Percentiles rank a stretch among this genome's conserved stretches.
Conservation (phyloP, 2,329 filamentous ascomycete genomes). For the Rugonectria rugulosa region DNA sequence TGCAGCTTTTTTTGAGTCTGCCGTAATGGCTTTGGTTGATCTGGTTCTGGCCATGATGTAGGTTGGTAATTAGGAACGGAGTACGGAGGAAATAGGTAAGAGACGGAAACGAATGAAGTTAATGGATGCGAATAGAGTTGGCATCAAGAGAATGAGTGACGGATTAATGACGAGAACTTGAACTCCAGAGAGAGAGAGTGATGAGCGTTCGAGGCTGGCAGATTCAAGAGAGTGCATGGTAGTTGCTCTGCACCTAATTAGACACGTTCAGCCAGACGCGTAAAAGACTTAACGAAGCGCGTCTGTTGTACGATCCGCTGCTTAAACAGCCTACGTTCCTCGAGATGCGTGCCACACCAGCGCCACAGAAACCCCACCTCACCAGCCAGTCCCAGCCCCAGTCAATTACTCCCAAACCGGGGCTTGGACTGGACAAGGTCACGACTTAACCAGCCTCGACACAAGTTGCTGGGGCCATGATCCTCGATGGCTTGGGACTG, state of each 20-base stretch:
- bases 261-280: slow-evolving; percentile 14
- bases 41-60: slow-evolving; percentile 59
- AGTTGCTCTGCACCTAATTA: no score
- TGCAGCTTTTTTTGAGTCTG: slow-evolving; percentile 35
- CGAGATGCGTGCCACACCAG: background rate
- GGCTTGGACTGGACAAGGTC: slow-evolving; percentile 3
- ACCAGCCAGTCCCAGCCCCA: slow-evolving; percentile 11
- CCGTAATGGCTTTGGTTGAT: slow-evolving; percentile 48
- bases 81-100: background rate
- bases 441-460: slow-evolving; percentile 11
- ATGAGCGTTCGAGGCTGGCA: background rate
- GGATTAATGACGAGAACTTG: background rate
- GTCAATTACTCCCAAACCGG: slow-evolving; percentile 2
- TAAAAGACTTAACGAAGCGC: slow-evolving; percentile 12
- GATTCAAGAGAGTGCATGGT: background rate
- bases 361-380: slow-evolving; percentile 3
- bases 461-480: slow-evolving; percentile 16
- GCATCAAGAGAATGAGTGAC: background rate
- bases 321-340: no score
- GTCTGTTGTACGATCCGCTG: no score
- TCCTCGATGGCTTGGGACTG: slow-evolving; percentile 12
- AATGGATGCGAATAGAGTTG: background rate
- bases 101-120: background rate
- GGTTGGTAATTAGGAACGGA: background rate
- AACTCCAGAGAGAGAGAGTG: background rate